Base-by-base conservation (phyloP, 106 monocot species). In the Dendrobium officinale region DNA sequence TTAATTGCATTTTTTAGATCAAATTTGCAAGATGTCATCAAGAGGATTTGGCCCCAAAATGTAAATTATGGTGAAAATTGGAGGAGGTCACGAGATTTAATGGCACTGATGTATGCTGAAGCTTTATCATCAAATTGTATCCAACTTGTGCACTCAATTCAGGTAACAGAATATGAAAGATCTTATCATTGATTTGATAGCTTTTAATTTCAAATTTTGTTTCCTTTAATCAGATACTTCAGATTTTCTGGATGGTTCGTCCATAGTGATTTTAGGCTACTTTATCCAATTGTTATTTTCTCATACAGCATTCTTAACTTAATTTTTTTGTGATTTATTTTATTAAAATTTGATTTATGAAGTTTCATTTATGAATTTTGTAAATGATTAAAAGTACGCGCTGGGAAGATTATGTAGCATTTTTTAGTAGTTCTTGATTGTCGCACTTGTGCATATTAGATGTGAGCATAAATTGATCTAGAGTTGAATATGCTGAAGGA, bases 121-220 rank as follows among this genome's bases (percentile, higher is more conserved):
- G 84, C 89, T 76, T 79, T 95, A 68, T 87, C 90, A 70, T 91
- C 98, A 19, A 81, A 75, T 68, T 87, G 83, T 72, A 77, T 31
- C 26, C 73, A 83, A 86, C 82, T 93, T 42, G 75, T 82, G 41
- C 85, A 93, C 74, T 88, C 84, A 83, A 89, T 99, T 84, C 95
- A 99, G 98, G 98, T 99, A 44, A 80, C 59, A 4, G 18, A 42
- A 74, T 42, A n/a, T 74, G 43, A 8, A 74, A 74, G 43, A n/a
- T 43, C 9, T 6, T 44, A 44, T 20, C 44, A 74, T 74, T 7
- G 6, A 74, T 74, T 74, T 16, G 73, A 5, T 73, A 42, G 17
- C 19, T 37, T 73, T 9, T 74, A 20, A 74, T 18, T 42, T 42
- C 20, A 42, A 74, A 44, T 5, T 74, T 74, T 74, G n/a, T 74